phyloP scores from a whole-genome alignment of 2,329 filamentous ascomycete species.

The Pseudohalonectria lignicola region DNA sequence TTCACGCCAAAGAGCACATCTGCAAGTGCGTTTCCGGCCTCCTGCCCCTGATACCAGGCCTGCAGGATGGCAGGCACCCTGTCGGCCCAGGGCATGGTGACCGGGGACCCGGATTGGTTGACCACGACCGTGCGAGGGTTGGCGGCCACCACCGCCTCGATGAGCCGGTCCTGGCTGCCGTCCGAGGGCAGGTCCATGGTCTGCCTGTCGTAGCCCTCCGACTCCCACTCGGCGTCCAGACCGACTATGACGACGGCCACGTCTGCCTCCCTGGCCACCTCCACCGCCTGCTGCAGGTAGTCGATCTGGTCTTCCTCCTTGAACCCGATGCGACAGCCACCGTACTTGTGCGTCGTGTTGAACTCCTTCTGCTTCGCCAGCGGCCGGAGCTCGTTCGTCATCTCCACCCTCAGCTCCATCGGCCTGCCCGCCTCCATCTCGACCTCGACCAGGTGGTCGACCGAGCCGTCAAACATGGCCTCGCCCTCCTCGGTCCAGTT shows the following conservation, averaged over 20 bases:
- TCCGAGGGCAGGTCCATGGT: constrained; percentile 48
- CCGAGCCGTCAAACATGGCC: constrained; percentile 59
- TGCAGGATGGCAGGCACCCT: constrained; percentile 57
- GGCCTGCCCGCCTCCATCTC: constrained; percentile 47
- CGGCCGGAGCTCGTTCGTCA: constrained; percentile 55
- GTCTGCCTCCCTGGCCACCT: constrained; percentile 49
- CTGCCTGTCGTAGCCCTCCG: constrained; percentile 58
- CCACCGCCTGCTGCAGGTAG: constrained; percentile 54
- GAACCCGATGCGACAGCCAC: constrained; percentile 61
- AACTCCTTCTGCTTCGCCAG: constrained; percentile 45
- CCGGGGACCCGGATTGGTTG: constrained; percentile 57
- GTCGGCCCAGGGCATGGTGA: constrained; percentile 60
- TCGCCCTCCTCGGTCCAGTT: constrained; percentile 59
- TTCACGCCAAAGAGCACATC: constrained; percentile 53
- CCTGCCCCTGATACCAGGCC: constrained; percentile 61
- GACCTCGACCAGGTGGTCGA: constrained; percentile 51
- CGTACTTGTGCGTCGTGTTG: constrained; percentile 53
- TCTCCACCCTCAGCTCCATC: constrained; percentile 51
- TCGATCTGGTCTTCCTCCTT: constrained; percentile 53
- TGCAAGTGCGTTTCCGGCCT: constrained; percentile 56
- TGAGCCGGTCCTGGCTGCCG: constrained; percentile 49
- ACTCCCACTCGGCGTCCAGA: constrained; percentile 65
- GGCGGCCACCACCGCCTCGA: constrained; percentile 48
- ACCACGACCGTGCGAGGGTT: constrained; percentile 59
- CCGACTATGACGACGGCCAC: constrained; percentile 60